phyloP scores from a whole-genome alignment of 116 monocot species.

The Iris pallida region DNA sequence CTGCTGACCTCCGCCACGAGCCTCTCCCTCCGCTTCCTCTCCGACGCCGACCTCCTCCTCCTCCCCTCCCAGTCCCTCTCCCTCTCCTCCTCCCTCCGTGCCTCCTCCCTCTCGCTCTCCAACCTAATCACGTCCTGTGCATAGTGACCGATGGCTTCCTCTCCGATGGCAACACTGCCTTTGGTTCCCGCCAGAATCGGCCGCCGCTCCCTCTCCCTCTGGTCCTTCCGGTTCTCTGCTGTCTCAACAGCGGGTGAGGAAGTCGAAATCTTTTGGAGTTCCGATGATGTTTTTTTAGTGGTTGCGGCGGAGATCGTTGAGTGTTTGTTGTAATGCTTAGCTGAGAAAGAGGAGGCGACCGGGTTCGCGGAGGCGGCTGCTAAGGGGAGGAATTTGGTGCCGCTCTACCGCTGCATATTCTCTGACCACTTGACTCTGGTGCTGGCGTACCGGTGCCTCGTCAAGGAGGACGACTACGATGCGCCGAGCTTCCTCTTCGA shows the following conservation, averaged over 20 bases:
- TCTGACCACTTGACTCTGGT: constrained; percentile 84
- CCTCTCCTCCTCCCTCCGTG: constrained; percentile 17
- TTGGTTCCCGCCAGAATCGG: too few species aligned
- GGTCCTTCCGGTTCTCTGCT: too few species aligned
- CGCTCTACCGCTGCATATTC: constrained; percentile 70
- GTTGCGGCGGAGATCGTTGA: too few species aligned
- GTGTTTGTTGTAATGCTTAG: constrained; percentile 13
- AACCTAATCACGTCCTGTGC: constrained; percentile 19
- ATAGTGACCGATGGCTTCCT: constrained; percentile 10
- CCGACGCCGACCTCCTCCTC: constrained; percentile 34
- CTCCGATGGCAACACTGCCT: constrained; percentile 6
- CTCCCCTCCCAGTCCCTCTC: constrained; percentile 22
- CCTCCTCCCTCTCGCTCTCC: constrained; percentile 26
- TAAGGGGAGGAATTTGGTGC: constrained; percentile 65
- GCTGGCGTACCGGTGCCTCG: constrained; percentile 83
- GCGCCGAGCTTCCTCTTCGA: constrained; percentile 86
- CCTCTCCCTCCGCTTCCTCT: constrained; percentile 29
- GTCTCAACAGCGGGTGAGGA: too few species aligned
- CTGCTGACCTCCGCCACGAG: constrained; percentile 22
- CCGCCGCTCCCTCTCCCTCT: constrained; percentile 4
- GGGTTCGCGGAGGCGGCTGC: constrained; percentile 56
- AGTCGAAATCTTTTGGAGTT: too few species aligned
- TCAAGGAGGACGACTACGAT: constrained; percentile 73
- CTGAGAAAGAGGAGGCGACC: constrained; percentile 41
- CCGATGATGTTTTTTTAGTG: too few species aligned